phyloP scores from a whole-genome alignment of 225 moss, liverwort and hornwort species.

The Pseudisothecium myosuroides region DNA sequence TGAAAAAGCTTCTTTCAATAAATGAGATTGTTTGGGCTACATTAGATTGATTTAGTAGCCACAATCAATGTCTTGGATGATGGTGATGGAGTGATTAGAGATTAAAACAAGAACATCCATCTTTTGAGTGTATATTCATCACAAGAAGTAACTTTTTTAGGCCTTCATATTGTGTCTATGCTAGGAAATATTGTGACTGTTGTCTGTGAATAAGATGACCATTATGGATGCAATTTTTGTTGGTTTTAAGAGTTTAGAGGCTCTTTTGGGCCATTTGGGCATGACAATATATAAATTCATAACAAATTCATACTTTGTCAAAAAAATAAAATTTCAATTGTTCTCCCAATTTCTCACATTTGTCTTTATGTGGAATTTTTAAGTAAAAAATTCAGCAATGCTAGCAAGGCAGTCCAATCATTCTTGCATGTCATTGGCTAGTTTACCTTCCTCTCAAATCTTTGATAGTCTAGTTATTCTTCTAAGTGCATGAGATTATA shows the following conservation, averaged over 20 bases:
- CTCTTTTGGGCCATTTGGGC: neutral
- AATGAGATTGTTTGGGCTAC: neutral
- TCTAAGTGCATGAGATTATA: neutral
- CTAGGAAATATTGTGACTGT: neutral
- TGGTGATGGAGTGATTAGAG: neutral
- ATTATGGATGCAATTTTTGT: neutral
- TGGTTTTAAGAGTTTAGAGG: neutral
- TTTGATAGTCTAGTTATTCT: neutral
- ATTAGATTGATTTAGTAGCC: neutral
- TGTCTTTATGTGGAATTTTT: neutral
- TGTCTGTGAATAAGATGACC: neutral
- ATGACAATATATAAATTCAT: neutral
- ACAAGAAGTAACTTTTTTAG: neutral
- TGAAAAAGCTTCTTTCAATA: too few species aligned
- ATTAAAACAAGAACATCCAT: neutral
- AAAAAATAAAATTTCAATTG: neutral
- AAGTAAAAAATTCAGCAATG: neutral
- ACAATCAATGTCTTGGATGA: neutral
- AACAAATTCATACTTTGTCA: too few species aligned
- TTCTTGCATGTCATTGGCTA: fast-evolving
- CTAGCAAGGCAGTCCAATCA: neutral
- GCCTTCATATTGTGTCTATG: neutral
- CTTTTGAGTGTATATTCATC: neutral
- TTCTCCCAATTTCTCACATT: fast-evolving
- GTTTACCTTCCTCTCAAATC: fast-evolving